Base-by-base conservation (phyloP, 257 asterid genomes). In the Solanum sitiens region DNA sequence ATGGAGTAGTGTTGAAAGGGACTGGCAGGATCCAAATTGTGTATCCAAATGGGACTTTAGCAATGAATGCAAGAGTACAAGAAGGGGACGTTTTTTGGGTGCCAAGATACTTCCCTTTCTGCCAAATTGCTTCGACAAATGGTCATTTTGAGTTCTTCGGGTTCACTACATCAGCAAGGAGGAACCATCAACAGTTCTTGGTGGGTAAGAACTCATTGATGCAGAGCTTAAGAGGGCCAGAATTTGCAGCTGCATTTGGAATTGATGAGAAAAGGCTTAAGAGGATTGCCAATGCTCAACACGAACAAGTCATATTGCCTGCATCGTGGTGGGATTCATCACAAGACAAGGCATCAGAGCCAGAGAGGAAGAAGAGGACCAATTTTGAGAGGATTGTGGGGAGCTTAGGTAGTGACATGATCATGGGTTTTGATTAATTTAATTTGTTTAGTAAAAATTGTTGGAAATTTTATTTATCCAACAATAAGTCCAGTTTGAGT, bases 381-480 rank as follows among this genome's bases (percentile, higher is more conserved):
- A 75, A 39, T 39, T 75, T 75, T 21, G 53, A 75, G 45, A 39
- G 13, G 56, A 86, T 75, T 71, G 87, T 93, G 42, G 88, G 89
- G 91, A 83, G 71, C 86, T 83, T 86, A 59, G 94, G 90, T 44
- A 91, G 76, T 50, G 90, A 83, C 53, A 67, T 92, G 93, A 87
- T 86, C n/a, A 71, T 71, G 14, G 42, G n/a, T 71, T 71, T 71
- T 32, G n/a, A 71, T 15, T 71, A 71, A n/a, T 71, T 32, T 65
- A 65, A 65, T 65, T 11, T 65, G 33, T n/a, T 65, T 70, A 68
- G 11, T 68, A 32, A 32, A 68, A 27, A 27, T 21, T 27, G 63
- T 53, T 53, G 63, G 63, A 53, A 53, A 53, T 53, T 53, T 53
- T 53, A 16, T 53, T 50, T 5, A 50, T 50, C 59, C 59, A 50